Evolutionary conservation across 176 grass and related monocot genomes (phyloP).

Genomic region (Avena sativa): DNA sequence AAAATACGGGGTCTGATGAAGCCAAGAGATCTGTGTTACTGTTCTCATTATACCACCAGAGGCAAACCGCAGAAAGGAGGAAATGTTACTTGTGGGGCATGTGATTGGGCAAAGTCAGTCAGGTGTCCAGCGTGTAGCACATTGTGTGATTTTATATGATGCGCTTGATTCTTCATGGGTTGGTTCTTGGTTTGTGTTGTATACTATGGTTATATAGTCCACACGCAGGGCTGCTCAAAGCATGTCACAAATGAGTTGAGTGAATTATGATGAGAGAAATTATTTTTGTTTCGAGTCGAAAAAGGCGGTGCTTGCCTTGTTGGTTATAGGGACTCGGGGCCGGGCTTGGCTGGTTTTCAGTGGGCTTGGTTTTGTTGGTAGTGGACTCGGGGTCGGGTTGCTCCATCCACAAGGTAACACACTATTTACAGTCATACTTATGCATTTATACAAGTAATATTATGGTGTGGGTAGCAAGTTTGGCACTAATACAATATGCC

Average conservation of each 20-base stretch:
- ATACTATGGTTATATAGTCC: background rate
- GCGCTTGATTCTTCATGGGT: slow-evolving; percentile 6
- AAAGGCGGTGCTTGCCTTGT: background rate
- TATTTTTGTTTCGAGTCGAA: background rate
- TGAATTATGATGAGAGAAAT: background rate
- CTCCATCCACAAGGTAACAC: slow-evolving; percentile 83
- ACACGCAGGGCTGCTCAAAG: slow-evolving; percentile 6
- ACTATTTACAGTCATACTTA: background rate
- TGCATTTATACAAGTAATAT: background rate
- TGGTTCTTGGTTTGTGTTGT: background rate
- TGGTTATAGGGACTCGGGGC: slow-evolving; percentile 11
- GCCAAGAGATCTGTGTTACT: background rate
- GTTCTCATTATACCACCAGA: background rate
- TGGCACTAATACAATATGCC: background rate
- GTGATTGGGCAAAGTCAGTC: background rate
- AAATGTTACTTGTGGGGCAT: background rate
- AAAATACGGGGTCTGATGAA: slow-evolving; percentile 64
- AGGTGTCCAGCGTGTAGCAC: background rate
- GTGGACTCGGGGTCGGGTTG: slow-evolving; percentile 34
- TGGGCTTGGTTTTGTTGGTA: slow-evolving; percentile 54
- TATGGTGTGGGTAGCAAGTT: slow-evolving; percentile 7
- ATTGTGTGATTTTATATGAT: slow-evolving; percentile 16
- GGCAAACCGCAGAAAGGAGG: background rate
- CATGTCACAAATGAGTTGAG: slow-evolving; percentile 4
- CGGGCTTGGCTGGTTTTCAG: slow-evolving; percentile 42